phyloP scores from a whole-genome alignment of 2,329 filamentous ascomycete genomes.

The Xylaria sp. region DNA sequence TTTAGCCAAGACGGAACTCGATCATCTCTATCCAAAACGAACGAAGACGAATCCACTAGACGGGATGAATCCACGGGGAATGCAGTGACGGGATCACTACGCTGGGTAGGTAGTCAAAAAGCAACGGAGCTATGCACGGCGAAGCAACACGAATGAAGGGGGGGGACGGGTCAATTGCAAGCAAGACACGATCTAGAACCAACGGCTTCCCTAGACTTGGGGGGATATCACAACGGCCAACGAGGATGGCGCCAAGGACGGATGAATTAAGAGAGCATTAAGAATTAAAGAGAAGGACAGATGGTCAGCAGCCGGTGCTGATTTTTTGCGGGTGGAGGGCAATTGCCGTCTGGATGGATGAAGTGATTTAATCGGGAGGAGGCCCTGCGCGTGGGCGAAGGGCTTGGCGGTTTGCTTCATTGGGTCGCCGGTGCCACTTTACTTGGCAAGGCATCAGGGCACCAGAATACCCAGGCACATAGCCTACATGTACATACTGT shows the following conservation, averaged over 20 bases:
- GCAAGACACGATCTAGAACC: background rate
- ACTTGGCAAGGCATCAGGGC: too few species aligned
- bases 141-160: background rate
- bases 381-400: slow-evolving; percentile 3
- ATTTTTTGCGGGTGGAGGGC: background rate
- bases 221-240: background rate
- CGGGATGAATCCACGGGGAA: background rate
- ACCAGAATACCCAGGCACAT: background rate
- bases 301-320: slow-evolving; percentile 5
- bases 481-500: too few species aligned
- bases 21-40: slow-evolving; percentile 18
- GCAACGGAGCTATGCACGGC: background rate
- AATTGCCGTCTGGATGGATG: slow-evolving; percentile 23
- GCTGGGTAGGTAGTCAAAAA: slow-evolving; percentile 1
- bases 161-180: background rate
- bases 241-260: slow-evolving; percentile 1
- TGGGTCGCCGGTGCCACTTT: background rate
- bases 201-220: too few species aligned
- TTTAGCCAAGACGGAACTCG: slow-evolving; percentile 18
- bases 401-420: background rate
- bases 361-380: slow-evolving; percentile 21
- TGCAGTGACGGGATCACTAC: background rate
- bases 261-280: slow-evolving; percentile 4
- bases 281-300: slow-evolving; percentile 19
- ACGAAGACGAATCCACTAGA: slow-evolving; percentile 1